Evolutionary conservation across 2,329 filamentous ascomycete species (phyloP), one percentile per base, ranked within the genome.

Genomic region (Macrophomina phaseolina): DNA sequence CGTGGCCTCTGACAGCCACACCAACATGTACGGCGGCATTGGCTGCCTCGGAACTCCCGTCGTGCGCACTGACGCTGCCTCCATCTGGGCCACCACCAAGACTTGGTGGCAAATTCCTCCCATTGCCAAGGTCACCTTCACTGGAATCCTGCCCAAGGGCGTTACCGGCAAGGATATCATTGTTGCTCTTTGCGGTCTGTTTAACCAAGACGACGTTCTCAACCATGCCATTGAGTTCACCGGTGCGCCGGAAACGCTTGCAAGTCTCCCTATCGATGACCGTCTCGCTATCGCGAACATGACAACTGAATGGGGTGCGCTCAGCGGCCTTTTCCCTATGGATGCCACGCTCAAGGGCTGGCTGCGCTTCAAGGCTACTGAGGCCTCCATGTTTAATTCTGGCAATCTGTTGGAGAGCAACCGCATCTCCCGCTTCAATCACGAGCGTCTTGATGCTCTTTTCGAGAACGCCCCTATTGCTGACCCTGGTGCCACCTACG

Each of bases 161-260:
- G 93, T 97, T 0, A 93, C 91, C 0, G 94, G 93, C 36, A 98
- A 99, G 79, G 95, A 98, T 77, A 91, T 97, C 12, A 98, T 98
- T 70, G 87, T 97, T 32, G 92, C 93, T 0, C 85, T 98, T 0
- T 96, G 92, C 71, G 92, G 91, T 0, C 80, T 97, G 0, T 96
- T 98, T 82, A 91, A 91, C 79, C 88, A 91, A 64, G 90, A 93
- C 71, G 92, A 97, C 52, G 94, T 97, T 0, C 84, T 97, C 14
- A 98, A 98, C 80, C 93, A 97, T 75, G 89, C 89, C 5, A 89
- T 98, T 68, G 94, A 98, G 75, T 97, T 97, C 73, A 89, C 88
- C 0, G 94, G 94, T 12, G 89, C 89, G 0, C 88, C 92, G 69
- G 84, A 93, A 75, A 97, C 93, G 0, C 86, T 95, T 83, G 75